A percentile compares a stretch with the other conserved stretches of the same genome.
phyloP scores from a whole-genome alignment of 73 alveolate genomes.

The Breviolum minutum region DNA sequence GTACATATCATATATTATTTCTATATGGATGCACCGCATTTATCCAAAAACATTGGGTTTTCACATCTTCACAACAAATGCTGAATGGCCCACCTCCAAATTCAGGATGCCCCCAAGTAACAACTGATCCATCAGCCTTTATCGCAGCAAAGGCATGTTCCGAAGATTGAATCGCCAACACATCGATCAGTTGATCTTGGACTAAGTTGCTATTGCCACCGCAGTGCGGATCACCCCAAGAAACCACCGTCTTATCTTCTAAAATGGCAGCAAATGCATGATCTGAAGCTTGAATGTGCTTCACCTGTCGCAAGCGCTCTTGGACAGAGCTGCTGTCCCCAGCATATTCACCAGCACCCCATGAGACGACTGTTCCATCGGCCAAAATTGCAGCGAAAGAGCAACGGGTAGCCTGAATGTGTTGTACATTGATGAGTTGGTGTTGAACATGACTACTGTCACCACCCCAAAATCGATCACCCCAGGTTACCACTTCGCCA shows the following conservation, averaged over 20 bases:
- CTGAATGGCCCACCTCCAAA: neutral
- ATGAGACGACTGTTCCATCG: neutral
- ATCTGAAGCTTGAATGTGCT: constrained; percentile 14
- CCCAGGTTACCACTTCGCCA: neutral
- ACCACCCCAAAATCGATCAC: neutral
- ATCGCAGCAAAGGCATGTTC: constrained; percentile 25
- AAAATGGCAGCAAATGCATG: constrained; percentile 28
- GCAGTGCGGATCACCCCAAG: constrained; percentile 16
- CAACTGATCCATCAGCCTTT: neutral
- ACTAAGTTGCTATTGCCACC: neutral
- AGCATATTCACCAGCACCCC: constrained; percentile 18
- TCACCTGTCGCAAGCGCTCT: neutral
- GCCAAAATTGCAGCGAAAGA: neutral
- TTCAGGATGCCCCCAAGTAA: constrained; percentile 6
- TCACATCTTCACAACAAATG: neutral
- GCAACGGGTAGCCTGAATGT: constrained; percentile 15
- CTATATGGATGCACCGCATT: too few species aligned
- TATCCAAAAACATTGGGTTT: too few species aligned
- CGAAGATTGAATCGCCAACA: neutral
- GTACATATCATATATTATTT: too few species aligned
- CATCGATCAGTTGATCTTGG: neutral
- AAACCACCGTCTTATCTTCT: neutral
- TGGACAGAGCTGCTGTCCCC: constrained; percentile 10
- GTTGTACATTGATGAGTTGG: neutral
- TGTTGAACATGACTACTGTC: neutral